Evolutionary conservation across 2,329 filamentous ascomycete species (phyloP).

Genomic region (Neofusicoccum sp.): DNA sequence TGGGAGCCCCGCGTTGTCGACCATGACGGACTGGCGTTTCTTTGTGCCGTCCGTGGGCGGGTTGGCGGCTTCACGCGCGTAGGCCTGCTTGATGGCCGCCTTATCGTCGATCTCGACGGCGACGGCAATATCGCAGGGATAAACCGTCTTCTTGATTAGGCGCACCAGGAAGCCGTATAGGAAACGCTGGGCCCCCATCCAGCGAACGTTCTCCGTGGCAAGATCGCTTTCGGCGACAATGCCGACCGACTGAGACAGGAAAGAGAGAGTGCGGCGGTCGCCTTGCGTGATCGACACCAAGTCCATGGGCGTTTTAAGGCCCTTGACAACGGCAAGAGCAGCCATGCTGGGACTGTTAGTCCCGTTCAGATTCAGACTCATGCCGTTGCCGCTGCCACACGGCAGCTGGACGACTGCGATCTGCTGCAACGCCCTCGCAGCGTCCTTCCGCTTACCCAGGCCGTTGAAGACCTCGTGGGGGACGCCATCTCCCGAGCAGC

Average conservation of each 20-base stretch:
- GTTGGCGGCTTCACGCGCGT: conserved; percentile 44
- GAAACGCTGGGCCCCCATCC: conserved; percentile 87
- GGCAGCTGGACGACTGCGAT: conserved; percentile 85
- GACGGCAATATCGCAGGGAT: conserved; percentile 85
- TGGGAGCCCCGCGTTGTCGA: conserved; percentile 56
- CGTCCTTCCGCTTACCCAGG: conserved; percentile 72
- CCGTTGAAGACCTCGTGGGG: conserved; percentile 96
- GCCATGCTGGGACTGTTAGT: conserved; percentile 72
- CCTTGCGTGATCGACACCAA: conserved; percentile 86
- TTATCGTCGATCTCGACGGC: conserved; percentile 81
- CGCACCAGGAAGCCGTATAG: conserved; percentile 79
- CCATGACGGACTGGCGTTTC: conserved; percentile 22
- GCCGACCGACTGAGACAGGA: conserved; percentile 85
- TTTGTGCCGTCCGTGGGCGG: conserved; percentile 24
- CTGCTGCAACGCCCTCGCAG: conserved; percentile 68
- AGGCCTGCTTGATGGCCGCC: conserved; percentile 68
- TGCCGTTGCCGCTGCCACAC: conserved; percentile 90
- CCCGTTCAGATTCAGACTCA: conserved; percentile 86
- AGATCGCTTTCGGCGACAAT: conserved; percentile 89
- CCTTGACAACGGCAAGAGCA: conserved; percentile 83
- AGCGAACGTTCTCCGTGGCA: conserved; percentile 84
- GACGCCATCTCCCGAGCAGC: conserved; percentile 88
- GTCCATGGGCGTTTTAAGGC: conserved; percentile 78
- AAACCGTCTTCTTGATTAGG: conserved; percentile 71
- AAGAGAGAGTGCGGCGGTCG: conserved; percentile 70